Evolutionary conservation across 768 basidiomycete species (phyloP), one percentile per base, ranked within the genome.

Genomic region (Rubroboletus satanas): DNA sequence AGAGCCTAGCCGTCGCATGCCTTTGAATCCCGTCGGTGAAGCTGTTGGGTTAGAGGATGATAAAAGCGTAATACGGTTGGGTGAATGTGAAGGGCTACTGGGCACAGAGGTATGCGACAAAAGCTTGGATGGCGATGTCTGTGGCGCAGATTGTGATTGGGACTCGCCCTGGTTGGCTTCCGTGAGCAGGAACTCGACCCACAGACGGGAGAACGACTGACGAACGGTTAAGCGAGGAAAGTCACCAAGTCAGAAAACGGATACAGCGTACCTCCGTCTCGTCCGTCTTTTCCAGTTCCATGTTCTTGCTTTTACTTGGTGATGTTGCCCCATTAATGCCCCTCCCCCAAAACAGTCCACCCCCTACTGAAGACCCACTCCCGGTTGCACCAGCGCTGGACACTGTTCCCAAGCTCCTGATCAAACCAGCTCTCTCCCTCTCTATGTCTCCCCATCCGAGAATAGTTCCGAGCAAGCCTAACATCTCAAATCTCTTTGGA

Each of bases 181-280:
- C 23, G 93, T 96, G 58, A 99, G 85, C 4, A 99, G 80, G 68
- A 96, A 99, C 71, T 99, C 97, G 45, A 99, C 96, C 87, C 94
- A 99, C 11, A 98, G 81, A 45, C 94, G 90, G 37, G 93, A 95
- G 75, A 99, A 99, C 0, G 93, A 96, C 95, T 98, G 29, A 26
- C 36, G 7, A 45, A 36, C 33, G 3, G 55, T 59, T 60, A 14
- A 51, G 51, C 28, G 6, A 55, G 26, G 26, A 38, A 39, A 5
- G 6, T 48, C 32, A 42, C 43, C 26, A 36, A 23, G 14, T 18
- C 8, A 37, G 18, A 42, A 45, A 45, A 41, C 10, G 8, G 26
- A 46, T n/a, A 4, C 21, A 9, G 67, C 76, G 5, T 58, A 90
- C 90, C 80, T 93, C 90, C 4, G 90, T 90, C 68, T 91, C 89